Conservation (phyloP, 495 filamentous ascomycete genomes). For the Letharia lupina region DNA sequence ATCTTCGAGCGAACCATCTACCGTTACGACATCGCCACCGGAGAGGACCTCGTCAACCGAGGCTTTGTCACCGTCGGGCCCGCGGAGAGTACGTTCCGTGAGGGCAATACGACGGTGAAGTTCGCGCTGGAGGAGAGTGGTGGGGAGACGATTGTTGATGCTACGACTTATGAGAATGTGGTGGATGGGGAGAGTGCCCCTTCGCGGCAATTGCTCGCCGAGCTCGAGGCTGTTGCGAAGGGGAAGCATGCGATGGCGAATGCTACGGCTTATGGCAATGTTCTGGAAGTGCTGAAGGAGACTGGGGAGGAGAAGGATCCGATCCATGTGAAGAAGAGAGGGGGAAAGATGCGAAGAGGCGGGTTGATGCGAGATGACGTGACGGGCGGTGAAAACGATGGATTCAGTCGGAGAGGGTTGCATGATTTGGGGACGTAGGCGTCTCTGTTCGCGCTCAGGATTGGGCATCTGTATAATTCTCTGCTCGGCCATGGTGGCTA, state of each 20-base stretch:
- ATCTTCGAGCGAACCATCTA: slow-evolving; percentile 49
- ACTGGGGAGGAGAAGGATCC: no score
- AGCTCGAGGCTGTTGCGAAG: background rate
- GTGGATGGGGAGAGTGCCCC: no score
- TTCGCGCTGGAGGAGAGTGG: slow-evolving; percentile 1
- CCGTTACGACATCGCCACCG: slow-evolving; percentile 50
- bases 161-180: background rate
- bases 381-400: no score
- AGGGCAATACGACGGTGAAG: slow-evolving; percentile 11
- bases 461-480: no score
- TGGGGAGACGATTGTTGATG: background rate
- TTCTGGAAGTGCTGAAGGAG: background rate
- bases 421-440: no score
- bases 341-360: no score
- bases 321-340: no score
- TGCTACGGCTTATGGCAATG: background rate
- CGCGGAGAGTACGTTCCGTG: slow-evolving; percentile 31
- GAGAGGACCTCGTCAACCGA: slow-evolving; percentile 29
- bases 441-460: no score
- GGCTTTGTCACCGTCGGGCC: slow-evolving; percentile 45
- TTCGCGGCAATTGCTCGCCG: background rate
- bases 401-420: no score
- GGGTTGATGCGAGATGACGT: no score
- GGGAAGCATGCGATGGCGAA: background rate
- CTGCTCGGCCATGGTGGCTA: no score